These are phyloP conservation scores for Debaryomyces sp. DNA, from an alignment of 1,139 yeast genomes.

Conservation along the genomic window DNA sequence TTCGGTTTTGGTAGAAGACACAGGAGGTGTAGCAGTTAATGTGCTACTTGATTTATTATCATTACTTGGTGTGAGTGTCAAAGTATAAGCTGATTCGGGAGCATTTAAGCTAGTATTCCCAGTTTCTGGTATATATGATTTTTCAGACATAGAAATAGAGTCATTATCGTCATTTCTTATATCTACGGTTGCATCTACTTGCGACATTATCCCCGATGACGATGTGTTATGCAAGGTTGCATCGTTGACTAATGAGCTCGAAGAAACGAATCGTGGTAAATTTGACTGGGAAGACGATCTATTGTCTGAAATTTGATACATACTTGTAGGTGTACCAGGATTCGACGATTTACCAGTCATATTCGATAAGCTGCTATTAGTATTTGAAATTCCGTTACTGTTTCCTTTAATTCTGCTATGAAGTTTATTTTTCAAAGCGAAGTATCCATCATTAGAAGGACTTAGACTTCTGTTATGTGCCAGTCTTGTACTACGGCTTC, in stretches of 20 bases:
- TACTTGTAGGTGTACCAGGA: not conserved
- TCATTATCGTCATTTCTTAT: not conserved
- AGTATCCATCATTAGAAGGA: conserved; percentile 11
- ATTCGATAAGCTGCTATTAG: not conserved
- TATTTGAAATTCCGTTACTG: not conserved
- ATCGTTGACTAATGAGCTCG: conserved; percentile 12
- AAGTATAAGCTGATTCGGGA: conserved; percentile 2
- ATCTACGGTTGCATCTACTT: conserved; percentile 4
- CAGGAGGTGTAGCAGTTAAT: not conserved
- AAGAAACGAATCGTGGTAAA: conserved; percentile 10
- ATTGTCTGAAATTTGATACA: not conserved
- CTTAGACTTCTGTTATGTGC: conserved; percentile 15
- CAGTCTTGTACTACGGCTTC: conserved; percentile 8
- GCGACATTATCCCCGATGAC: conserved; percentile 5
- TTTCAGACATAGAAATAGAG: not conserved
- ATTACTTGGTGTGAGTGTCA: not conserved
- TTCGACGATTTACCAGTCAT: not conserved
- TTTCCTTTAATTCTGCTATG: conserved; percentile 10
- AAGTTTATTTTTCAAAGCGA: conserved; percentile 11
- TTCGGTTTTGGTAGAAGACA: not conserved
- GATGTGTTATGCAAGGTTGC: not conserved
- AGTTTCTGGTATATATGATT: conserved; percentile 4
- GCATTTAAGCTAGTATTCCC: conserved; percentile 9
- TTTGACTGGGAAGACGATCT: conserved; percentile 2
- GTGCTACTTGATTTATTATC: conserved; percentile 2